Evolutionary conservation across 1,139 yeast species (phyloP).

Genomic region (Suhomyces choctaworum): DNA sequence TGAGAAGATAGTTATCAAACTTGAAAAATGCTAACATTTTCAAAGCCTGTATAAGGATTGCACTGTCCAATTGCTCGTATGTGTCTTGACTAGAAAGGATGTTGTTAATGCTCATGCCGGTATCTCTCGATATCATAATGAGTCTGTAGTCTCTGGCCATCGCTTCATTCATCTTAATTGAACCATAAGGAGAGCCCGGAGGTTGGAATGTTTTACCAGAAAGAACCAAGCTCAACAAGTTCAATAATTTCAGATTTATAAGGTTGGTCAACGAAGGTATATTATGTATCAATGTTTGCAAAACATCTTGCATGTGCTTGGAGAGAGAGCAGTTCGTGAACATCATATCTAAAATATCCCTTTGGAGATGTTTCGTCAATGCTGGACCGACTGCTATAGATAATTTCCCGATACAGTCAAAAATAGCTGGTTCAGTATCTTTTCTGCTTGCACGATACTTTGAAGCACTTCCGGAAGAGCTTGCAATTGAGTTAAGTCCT

Average conservation of each 20-base stretch:
- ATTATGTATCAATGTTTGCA: slow-evolving; percentile 64
- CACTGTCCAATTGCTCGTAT: slow-evolving; percentile 50
- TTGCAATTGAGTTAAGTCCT: slow-evolving; percentile 26
- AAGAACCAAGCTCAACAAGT: slow-evolving; percentile 71
- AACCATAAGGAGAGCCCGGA: slow-evolving; percentile 86
- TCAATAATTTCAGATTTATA: slow-evolving; percentile 70
- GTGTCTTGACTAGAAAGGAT: slow-evolving; percentile 39
- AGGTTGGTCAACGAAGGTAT: slow-evolving; percentile 79
- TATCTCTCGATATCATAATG: slow-evolving; percentile 67
- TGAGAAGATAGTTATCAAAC: slow-evolving; percentile 72
- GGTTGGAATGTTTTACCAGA: slow-evolving; percentile 81
- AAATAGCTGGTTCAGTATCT: slow-evolving; percentile 84
- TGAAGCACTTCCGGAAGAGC: slow-evolving; percentile 40
- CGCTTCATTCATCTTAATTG: slow-evolving; percentile 59
- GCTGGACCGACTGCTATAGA: slow-evolving; percentile 96
- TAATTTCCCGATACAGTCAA: slow-evolving; percentile 83
- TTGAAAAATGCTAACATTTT: slow-evolving; percentile 73
- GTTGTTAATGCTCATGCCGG: slow-evolving; percentile 43
- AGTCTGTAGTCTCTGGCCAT: slow-evolving; percentile 79
- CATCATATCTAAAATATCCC: slow-evolving; percentile 77
- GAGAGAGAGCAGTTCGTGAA: slow-evolving; percentile 78
- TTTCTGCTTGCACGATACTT: slow-evolving; percentile 62
- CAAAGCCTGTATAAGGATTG: slow-evolving; percentile 64
- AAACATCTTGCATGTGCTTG: slow-evolving; percentile 72
- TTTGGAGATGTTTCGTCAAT: slow-evolving; percentile 80